Conservation (phyloP, 177 flowering plant species). For the Vitis hybrid region DNA sequence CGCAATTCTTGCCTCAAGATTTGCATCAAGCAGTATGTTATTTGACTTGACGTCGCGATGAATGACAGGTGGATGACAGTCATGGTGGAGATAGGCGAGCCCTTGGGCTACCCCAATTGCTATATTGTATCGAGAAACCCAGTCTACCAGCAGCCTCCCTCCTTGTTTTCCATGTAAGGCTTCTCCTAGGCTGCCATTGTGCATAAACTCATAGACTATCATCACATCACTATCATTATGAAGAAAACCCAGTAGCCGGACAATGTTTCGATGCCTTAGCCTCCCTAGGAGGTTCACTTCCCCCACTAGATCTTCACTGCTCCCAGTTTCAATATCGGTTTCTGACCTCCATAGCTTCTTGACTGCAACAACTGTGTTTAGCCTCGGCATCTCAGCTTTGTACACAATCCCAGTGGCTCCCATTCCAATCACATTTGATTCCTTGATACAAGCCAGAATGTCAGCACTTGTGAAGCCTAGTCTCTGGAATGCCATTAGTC, state of each 20-base stretch:
- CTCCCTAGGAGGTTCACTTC: slow-evolving; percentile 81
- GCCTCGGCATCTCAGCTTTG: slow-evolving; percentile 70
- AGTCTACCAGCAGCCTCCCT: slow-evolving; percentile 67
- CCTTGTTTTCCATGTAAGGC: slow-evolving; percentile 76
- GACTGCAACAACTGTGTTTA: slow-evolving; percentile 71
- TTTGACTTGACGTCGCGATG: slow-evolving; percentile 92
- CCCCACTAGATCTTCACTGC: slow-evolving; percentile 59
- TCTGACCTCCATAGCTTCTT: slow-evolving; percentile 81
- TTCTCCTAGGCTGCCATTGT: slow-evolving; percentile 85
- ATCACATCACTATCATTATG: slow-evolving; percentile 72
- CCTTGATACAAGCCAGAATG: slow-evolving; percentile 67
- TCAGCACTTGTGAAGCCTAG: slow-evolving; percentile 72
- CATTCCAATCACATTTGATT: slow-evolving; percentile 84
- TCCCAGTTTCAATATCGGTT: slow-evolving; percentile 55
- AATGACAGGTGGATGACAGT: slow-evolving; percentile 81
- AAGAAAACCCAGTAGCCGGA: slow-evolving; percentile 75
- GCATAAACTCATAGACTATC: slow-evolving; percentile 90
- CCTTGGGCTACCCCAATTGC: slow-evolving; percentile 96
- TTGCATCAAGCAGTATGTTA: slow-evolving; percentile 79
- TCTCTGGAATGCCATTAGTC: slow-evolving; percentile 85
- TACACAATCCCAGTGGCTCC: slow-evolving; percentile 91
- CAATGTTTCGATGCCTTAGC: slow-evolving; percentile 85
- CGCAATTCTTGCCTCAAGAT: slow-evolving; percentile 83
- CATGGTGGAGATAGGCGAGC: slow-evolving; percentile 92
- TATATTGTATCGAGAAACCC: slow-evolving; percentile 87